Evolutionary conservation across 345 rosid species (phyloP), one percentile per base, ranked within the genome.

Genomic region (Passiflora organensis): DNA sequence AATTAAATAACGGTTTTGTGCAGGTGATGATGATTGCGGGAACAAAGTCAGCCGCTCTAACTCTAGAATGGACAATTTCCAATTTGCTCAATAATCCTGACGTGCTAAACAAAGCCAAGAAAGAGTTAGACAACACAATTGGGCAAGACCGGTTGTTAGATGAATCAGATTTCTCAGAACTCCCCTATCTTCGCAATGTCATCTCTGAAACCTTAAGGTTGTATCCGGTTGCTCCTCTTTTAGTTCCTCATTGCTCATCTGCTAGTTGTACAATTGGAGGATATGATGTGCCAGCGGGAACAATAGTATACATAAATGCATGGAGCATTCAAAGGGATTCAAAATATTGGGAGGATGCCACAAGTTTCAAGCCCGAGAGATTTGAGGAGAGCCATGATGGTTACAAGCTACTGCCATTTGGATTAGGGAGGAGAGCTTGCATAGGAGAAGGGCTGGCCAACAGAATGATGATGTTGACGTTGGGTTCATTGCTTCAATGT

Each of bases 241-340:
- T 53, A 53, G 17, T 16, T 11, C 57, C 57, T 16, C 45, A 37
- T 38, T 4, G 15, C 21, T 24, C 50, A 6, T 56, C 50, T 4
- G 49, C 42, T 2, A 23, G 17, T 3, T 56, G 41, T 34, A 25
- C 20, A 4, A 19, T 80, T 0, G 59, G 75, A 21, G 80, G 79
- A 2, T 80, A 56, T 22, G 50, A 72, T 2, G 60, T 79, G 0
- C 73, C 82, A 2, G 22, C 17, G 19, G 70, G 72, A 0, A 75
- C 83, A 6, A 76, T 72, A 56, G 47, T 75, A 37, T 10, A 77
- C n/a, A 72, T 75, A 0, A 80, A 83, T 42, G 80, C 76, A 0
- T 78, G 80, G 82, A 71, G 72, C 16, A 51, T 84, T 12, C 87
- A 84, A 1, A 77, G 80, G 47, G 85, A 81, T 45, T 78, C 83